Evolutionary conservation across 352 stramenopile species (phyloP).

Genomic region (Globisporangium alternatum): DNA sequence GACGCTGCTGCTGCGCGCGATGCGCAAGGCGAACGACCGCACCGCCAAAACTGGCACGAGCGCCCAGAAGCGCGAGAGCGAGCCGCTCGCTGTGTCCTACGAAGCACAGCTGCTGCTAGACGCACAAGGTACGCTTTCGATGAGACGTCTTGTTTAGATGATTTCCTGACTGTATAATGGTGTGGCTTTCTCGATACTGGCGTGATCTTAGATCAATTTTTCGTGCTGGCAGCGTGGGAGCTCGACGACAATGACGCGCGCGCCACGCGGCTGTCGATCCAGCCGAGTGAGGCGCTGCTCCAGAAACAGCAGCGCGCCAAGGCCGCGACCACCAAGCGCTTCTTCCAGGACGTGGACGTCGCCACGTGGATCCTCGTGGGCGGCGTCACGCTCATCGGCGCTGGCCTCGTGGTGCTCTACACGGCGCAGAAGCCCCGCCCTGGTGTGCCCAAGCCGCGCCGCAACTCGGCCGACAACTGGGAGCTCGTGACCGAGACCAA

Average conservation of each 20-base stretch:
- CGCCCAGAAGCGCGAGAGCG: conserved; percentile 18
- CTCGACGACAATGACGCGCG: conserved; percentile 31
- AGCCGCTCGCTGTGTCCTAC: conserved; percentile 25
- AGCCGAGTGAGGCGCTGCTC: conserved; percentile 21
- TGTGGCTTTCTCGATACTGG: not conserved
- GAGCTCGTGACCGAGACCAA: conserved; percentile 10
- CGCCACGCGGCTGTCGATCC: conserved; percentile 42
- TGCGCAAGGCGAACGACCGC: conserved; percentile 20
- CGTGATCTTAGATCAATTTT: conserved; percentile 37
- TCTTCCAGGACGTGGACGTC: conserved; percentile 5
- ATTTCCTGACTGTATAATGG: conserved; percentile 7
- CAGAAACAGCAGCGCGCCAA: conserved; percentile 15
- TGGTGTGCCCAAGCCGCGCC: not conserved
- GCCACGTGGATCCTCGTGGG: conserved; percentile 42
- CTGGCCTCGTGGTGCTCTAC: conserved; percentile 50
- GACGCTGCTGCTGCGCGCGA: conserved; percentile 42
- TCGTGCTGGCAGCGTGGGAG: conserved; percentile 60
- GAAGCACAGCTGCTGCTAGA: conserved; percentile 29
- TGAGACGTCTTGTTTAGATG: not conserved
- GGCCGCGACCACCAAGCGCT: not conserved
- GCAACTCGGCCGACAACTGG: conserved; percentile 12
- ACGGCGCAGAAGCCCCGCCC: conserved; percentile 32
- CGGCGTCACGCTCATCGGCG: conserved; percentile 45
- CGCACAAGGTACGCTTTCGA: conserved; percentile 17
- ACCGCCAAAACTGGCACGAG: conserved; percentile 27